Percentiles rank a stretch among this genome's conserved stretches.
Conservation (phyloP, 352 stramenopile genomes). For the Globisporangium orthogonon region DNA sequence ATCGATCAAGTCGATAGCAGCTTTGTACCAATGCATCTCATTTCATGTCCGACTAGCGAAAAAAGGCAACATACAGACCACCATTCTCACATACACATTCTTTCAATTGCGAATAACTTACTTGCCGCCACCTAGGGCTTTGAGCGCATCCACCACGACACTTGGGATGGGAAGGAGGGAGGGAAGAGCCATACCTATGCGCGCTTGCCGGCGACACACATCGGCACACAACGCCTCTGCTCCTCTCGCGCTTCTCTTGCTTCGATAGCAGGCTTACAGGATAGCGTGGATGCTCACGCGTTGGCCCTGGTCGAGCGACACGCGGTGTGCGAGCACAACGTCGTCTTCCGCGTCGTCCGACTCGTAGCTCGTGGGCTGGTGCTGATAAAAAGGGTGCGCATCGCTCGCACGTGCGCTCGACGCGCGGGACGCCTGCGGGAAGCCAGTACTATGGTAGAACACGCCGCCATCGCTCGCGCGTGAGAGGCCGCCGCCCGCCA, state of each 20-base stretch:
- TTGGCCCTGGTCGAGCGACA: slow-evolving; percentile 53
- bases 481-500: slow-evolving; percentile 11
- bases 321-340: slow-evolving; percentile 47
- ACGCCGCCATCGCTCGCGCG: slow-evolving; percentile 39
- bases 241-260: not conserved
- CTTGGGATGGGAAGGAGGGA: too few relatives aligned
- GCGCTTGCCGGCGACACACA: not conserved
- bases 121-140: too few relatives aligned
- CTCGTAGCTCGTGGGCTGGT: slow-evolving; percentile 16
- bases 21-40: not conserved
- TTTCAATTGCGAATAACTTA: not conserved
- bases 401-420: slow-evolving; percentile 13
- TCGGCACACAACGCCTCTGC: not conserved
- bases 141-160: too few relatives aligned
- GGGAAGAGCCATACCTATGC: not conserved
- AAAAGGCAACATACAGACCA: not conserved
- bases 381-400: slow-evolving; percentile 16
- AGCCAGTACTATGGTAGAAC: slow-evolving; percentile 29
- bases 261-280: slow-evolving; percentile 22
- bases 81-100: not conserved
- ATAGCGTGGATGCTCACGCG: slow-evolving; percentile 62
- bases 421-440: slow-evolving; percentile 5
- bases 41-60: not conserved
- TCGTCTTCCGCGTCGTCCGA: slow-evolving; percentile 26
- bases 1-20: not conserved